Evolutionary conservation across 345 rosid species (phyloP).

Genomic region (Syzygium grande): DNA sequence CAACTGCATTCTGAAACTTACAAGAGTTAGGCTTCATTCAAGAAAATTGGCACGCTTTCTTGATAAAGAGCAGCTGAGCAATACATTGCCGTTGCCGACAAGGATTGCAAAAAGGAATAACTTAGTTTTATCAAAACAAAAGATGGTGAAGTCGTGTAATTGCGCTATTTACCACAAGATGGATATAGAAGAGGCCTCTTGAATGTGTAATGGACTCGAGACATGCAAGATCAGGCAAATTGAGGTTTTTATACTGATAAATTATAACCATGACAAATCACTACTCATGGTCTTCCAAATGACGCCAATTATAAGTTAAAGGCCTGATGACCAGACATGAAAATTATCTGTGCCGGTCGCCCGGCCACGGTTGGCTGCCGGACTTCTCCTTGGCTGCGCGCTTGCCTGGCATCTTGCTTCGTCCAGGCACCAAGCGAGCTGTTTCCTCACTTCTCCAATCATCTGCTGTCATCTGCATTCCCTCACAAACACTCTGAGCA

Average conservation of each 20-base stretch:
- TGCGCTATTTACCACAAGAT: not conserved
- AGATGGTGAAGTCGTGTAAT: not conserved
- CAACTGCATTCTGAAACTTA: constrained; percentile 54
- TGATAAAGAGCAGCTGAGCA: not conserved
- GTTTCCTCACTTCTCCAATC: not conserved
- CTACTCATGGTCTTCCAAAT: not conserved
- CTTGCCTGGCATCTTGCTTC: not conserved
- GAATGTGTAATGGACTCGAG: not conserved
- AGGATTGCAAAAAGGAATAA: not conserved
- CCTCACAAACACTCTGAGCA: not conserved
- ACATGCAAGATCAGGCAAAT: not conserved
- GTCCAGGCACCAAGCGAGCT: not conserved
- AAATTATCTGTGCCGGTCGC: rapidly evolving
- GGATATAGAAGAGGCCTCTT: not conserved
- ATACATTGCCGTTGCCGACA: not conserved
- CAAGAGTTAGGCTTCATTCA: not conserved
- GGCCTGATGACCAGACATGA: not conserved
- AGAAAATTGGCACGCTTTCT: not conserved
- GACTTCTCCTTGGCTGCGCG: rapidly evolving
- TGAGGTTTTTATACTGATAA: not conserved
- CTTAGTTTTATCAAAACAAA: not conserved
- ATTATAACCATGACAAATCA: not conserved
- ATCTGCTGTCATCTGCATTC: not conserved
- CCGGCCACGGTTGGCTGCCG: not conserved
- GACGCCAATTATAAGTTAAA: not conserved